Conservation (phyloP, 2,329 filamentous ascomycete species). For the Cercospora sesami region DNA sequence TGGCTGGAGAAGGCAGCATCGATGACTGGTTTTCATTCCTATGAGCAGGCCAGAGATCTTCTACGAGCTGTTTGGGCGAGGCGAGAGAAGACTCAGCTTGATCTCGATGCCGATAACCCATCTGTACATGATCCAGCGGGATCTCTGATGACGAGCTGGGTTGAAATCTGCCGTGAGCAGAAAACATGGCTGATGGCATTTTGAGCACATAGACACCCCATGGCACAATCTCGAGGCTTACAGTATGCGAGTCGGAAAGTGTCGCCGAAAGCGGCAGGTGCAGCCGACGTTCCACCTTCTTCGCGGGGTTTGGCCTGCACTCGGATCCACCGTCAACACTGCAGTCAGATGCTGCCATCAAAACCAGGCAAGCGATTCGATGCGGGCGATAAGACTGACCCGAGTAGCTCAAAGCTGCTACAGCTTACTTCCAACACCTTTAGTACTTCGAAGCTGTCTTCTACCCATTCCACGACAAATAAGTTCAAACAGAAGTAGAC, state of each 20-base stretch:
- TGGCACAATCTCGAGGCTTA: background rate
- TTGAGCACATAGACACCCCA: background rate
- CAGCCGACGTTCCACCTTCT: background rate
- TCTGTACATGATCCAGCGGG: background rate
- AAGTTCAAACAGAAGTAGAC: background rate
- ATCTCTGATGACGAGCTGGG: slow-evolving; percentile 1
- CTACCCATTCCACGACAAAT: background rate
- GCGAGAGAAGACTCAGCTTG: background rate
- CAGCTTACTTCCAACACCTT: background rate
- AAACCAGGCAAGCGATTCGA: background rate
- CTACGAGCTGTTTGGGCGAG: slow-evolving; percentile 8
- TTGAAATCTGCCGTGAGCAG: slow-evolving; percentile 15
- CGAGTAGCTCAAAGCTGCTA: background rate
- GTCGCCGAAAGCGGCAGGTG: background rate
- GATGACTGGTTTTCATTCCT: slow-evolving; percentile 11
- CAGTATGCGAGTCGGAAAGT: background rate
- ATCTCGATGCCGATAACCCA: background rate
- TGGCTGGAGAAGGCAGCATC: slow-evolving; percentile 12
- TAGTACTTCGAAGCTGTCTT: background rate
- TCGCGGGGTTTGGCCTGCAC: background rate
- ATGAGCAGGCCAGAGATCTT: slow-evolving; percentile 10
- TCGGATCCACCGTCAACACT: background rate
- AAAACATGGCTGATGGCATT: slow-evolving; percentile 17
- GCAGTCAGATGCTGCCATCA: background rate
- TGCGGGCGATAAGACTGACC: background rate